Evolutionary conservation across 176 grass and related monocot genomes (phyloP).

Genomic region (Bothriochloa decipiens): DNA sequence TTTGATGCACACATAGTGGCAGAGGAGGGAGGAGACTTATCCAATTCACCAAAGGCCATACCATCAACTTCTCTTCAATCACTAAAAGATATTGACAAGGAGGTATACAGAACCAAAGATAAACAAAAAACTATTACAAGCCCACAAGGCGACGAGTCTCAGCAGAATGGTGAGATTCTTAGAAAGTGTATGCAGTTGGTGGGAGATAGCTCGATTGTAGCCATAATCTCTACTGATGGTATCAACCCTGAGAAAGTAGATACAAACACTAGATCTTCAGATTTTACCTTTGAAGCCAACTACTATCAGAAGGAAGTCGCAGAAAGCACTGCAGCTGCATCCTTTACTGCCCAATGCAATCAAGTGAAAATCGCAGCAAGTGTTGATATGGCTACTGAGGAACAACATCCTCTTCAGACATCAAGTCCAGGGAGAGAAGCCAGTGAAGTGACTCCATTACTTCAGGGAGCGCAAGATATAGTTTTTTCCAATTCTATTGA

Average conservation of each 20-base stretch:
- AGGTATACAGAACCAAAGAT: constrained; percentile 11
- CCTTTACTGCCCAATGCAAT: constrained; percentile 12
- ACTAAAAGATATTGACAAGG: constrained; percentile 37
- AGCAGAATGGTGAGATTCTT: constrained; percentile 23
- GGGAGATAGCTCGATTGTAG: constrained; percentile 8
- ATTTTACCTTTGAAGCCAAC: constrained; percentile 35
- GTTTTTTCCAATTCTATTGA: constrained; percentile 27
- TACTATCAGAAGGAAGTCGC: constrained; percentile 16
- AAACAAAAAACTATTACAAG: constrained; percentile 18
- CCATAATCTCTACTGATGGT: neutral
- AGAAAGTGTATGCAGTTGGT: constrained; percentile 24
- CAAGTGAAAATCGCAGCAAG: neutral
- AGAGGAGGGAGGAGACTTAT: constrained; percentile 19
- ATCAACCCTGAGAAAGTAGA: constrained; percentile 30
- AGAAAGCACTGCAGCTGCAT: neutral
- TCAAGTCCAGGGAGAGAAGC: constrained; percentile 16
- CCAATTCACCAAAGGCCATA: neutral
- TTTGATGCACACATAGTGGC: neutral
- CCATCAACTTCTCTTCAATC: constrained; percentile 28
- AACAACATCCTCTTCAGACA: constrained; percentile 31
- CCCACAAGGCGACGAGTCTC: constrained; percentile 36
- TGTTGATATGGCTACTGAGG: constrained; percentile 22
- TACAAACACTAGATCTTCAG: neutral
- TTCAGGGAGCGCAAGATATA: constrained; percentile 20
- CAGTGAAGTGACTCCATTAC: constrained; percentile 40